Base-by-base conservation (phyloP, 1,284 basidiomycete genomes). In the Caloboletus inedulis region DNA sequence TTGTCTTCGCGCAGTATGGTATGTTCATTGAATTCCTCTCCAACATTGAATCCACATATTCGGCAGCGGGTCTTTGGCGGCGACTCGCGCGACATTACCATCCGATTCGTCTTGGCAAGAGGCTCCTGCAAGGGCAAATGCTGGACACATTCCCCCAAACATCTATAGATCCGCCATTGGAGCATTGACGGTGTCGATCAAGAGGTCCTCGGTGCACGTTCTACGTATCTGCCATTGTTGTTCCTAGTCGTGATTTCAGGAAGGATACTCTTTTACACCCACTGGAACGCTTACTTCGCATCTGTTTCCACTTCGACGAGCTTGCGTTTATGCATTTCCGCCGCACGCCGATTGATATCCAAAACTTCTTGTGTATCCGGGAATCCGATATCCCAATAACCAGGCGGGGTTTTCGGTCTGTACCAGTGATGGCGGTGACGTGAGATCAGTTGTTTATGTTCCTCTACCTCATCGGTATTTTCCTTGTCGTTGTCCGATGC, bases 361-460 rank as follows among this genome's bases (percentile, higher is more conserved):
- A 74, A 76, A 16, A 84, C 86, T 61, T 89, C 80, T 68, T 94
- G 92, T 3, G 94, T 94, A 56, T 77, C 76, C 1, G 94, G 94
- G 64, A 97, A 95, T 1, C 86, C 89, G 51, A 95, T 93, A 56
- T 87, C 77, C 91, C 90, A 92, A 69, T 89, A 95, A 21, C 82
- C 84, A 1, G 91, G 92, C 16, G 94, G 94, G 0, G 92, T 94
- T 41, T 75, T 78, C 1, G 85, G 76, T 41, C 82, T 77, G 30
- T 77, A 76, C 87, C 88, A 91, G 40, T 82, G 75, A 58, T 83
- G 75, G 27, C 91, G 80, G 71, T 94, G 92, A 27, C 89, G 80
- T 21, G 91, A 94, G 47, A 93, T 85, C 13, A 77, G 73, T 59
- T 91, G 80, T 69, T 82, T 84, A 65, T 91, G 92, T 37, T 77